Percentiles rank a stretch among this genome's conserved stretches.
Evolutionary conservation across 495 filamentous ascomycete genomes (phyloP).

Genomic region (Trypethelium eluteriae): DNA sequence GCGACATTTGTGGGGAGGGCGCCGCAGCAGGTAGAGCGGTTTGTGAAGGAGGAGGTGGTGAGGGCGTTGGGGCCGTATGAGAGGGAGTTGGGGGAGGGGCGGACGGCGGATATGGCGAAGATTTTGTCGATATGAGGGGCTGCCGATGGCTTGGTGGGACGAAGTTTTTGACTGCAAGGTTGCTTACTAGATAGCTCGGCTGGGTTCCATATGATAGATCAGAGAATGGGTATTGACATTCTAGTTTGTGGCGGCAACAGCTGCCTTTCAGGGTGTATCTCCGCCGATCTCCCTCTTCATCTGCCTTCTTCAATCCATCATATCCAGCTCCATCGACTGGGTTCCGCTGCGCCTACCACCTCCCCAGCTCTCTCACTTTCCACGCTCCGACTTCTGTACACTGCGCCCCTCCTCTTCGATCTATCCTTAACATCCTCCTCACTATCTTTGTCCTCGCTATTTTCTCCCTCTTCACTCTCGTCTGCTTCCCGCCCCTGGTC

Average conservation of each 20-base stretch:
- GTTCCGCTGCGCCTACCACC: too few species aligned
- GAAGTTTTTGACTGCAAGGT: background rate
- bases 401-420: background rate
- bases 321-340: too few species aligned
- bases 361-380: background rate
- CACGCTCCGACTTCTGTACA: background rate
- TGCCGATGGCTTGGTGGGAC: background rate
- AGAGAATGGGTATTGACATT: too few species aligned
- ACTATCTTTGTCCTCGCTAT: background rate
- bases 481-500: background rate
- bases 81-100: conserved; percentile 12
- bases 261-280: too few species aligned
- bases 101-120: conserved; percentile 16
- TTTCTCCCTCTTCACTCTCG: background rate
- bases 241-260: too few species aligned
- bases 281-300: too few species aligned
- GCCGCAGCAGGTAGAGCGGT: conserved; percentile 51
- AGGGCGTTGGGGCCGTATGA: conserved; percentile 21
- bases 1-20: conserved; percentile 61
- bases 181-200: background rate
- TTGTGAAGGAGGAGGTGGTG: conserved; percentile 36
- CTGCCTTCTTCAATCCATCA: too few species aligned
- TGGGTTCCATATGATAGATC: too few species aligned
- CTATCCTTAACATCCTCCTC: too few species aligned
- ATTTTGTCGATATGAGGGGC: background rate